Conservation (phyloP, 306 rosid species). For the Begonia loranthoides region DNA sequence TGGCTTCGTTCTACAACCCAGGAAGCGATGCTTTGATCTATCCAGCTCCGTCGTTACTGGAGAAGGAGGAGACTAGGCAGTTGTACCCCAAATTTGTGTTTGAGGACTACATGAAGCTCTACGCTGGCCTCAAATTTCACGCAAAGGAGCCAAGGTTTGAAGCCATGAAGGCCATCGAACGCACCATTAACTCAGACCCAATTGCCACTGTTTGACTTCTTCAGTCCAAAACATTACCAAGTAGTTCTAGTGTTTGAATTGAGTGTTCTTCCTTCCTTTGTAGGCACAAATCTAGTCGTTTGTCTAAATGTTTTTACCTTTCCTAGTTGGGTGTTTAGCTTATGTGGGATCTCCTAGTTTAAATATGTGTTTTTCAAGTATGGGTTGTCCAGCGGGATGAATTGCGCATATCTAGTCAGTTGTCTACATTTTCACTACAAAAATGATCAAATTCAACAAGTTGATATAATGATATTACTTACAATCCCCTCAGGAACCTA, state of each 20-base stretch:
- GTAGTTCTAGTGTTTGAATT: not conserved
- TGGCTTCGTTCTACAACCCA: constrained; percentile 94
- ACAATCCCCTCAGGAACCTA: no score
- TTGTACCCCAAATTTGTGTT: constrained; percentile 80
- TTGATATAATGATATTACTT: no score
- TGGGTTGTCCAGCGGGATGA: no score
- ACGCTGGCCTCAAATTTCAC: constrained; percentile 70
- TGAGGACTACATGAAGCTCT: constrained; percentile 94
- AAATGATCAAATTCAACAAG: no score
- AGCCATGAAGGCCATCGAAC: constrained; percentile 62
- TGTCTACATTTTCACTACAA: no score
- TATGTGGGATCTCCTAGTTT: no score
- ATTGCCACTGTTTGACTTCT: constrained; percentile 36
- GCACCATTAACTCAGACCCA: constrained; percentile 27
- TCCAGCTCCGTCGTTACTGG: constrained; percentile 66
- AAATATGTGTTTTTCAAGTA: no score
- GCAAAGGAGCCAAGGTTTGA: constrained; percentile 97
- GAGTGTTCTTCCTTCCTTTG: not conserved
- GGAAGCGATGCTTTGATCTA: constrained; percentile 71
- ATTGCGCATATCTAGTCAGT: no score
- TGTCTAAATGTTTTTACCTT: no score
- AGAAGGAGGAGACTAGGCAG: constrained; percentile 31
- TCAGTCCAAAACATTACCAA: not conserved
- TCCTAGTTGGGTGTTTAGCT: no score
- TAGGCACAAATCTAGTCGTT: not conserved